These are phyloP conservation scores for Elongisporangium senticosum DNA, from an alignment of 352 stramenopile species.

Conservation along the genomic window DNA sequence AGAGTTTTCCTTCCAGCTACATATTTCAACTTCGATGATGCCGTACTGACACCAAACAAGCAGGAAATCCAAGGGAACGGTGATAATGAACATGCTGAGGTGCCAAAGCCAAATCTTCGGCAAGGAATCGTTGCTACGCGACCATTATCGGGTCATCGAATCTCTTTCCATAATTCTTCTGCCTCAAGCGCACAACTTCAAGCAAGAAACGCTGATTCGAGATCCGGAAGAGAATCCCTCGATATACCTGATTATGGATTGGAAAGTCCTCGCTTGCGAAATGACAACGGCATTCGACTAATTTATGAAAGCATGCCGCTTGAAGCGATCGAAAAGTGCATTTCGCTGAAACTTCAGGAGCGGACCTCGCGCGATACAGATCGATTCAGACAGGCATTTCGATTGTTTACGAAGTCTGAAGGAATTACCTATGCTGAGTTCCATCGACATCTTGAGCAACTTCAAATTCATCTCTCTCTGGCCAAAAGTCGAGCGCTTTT, in stretches of 20 bases:
- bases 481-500: constrained; percentile 60
- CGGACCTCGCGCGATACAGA: constrained; percentile 42
- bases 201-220: background rate
- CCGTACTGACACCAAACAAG: background rate
- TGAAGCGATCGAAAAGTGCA: constrained; percentile 44
- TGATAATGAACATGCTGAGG: background rate
- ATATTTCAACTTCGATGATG: constrained; percentile 17
- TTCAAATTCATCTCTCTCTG: constrained; percentile 58
- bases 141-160: background rate
- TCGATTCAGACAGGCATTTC: constrained; percentile 53
- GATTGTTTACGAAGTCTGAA: constrained; percentile 61
- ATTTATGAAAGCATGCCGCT: constrained; percentile 50
- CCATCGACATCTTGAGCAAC: constrained; percentile 31
- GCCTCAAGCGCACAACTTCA: constrained; percentile 1
- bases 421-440: constrained; percentile 62
- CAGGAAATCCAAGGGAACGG: background rate
- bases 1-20: constrained; percentile 46
- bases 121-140: constrained; percentile 1
- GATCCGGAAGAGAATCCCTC: background rate
- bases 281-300: constrained; percentile 16
- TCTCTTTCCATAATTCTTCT: background rate
- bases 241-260: background rate
- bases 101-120: background rate
- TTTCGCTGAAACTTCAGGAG: constrained; percentile 59
- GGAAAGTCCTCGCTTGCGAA: constrained; percentile 7